These are phyloP conservation scores for Trichoderma virens DNA, from an alignment of 495 filamentous ascomycete genomes.

Conservation along the genomic window DNA sequence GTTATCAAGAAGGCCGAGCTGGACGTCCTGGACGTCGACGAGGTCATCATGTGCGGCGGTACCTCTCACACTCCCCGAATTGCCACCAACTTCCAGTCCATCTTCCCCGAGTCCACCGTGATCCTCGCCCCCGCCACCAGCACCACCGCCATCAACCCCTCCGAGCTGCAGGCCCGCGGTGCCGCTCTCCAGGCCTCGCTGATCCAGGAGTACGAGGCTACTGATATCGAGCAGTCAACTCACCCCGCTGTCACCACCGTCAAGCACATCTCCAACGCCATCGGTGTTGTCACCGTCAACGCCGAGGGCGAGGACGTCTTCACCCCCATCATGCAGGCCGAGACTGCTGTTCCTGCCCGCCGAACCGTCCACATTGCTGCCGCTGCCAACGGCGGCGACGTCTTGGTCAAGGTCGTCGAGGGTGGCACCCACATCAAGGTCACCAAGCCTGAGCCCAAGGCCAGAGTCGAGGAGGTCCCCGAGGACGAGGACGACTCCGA, in stretches of 20 bases:
- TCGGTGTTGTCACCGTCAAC: slow-evolving; percentile 74
- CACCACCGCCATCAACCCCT: slow-evolving; percentile 78
- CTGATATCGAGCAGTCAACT: slow-evolving; percentile 91
- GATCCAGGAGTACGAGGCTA: slow-evolving; percentile 82
- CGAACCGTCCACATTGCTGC: slow-evolving; percentile 67
- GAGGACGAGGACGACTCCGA: slow-evolving; percentile 59
- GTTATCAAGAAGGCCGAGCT: slow-evolving; percentile 87
- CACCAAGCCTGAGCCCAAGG: slow-evolving; percentile 71
- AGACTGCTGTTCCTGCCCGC: slow-evolving; percentile 86
- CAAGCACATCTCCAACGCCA: slow-evolving; percentile 77
- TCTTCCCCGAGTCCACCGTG: slow-evolving; percentile 74
- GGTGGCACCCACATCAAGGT: slow-evolving; percentile 83
- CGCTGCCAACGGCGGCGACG: slow-evolving; percentile 72
- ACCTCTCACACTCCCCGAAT: slow-evolving; percentile 91
- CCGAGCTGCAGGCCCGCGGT: slow-evolving; percentile 78
- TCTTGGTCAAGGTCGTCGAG: slow-evolving; percentile 80
- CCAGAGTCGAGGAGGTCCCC: slow-evolving; percentile 49
- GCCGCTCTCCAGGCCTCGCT: slow-evolving; percentile 92
- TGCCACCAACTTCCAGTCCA: slow-evolving; percentile 59
- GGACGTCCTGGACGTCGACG: slow-evolving; percentile 86
- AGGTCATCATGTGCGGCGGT: slow-evolving; percentile 90
- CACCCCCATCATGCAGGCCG: slow-evolving; percentile 65
- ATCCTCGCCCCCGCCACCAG: slow-evolving; percentile 78
- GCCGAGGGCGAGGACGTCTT: slow-evolving; percentile 58
- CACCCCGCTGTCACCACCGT: slow-evolving; percentile 93